Base-by-base conservation (phyloP, 805 yeast genomes). In the Metschnikowia henanensis region DNA sequence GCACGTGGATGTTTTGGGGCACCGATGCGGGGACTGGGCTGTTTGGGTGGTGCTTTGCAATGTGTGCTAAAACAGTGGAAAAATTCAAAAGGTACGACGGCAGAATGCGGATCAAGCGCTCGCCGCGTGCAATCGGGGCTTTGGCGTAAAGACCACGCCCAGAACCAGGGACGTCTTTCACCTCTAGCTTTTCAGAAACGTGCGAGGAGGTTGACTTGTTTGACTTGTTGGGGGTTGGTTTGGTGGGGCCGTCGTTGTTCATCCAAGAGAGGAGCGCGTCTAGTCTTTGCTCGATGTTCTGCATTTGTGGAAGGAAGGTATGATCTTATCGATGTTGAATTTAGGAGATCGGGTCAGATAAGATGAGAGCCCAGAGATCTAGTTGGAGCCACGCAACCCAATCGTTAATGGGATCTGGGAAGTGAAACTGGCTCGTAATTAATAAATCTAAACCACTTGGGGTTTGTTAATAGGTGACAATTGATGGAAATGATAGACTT, bases 131-230 rank as follows among this genome's bases (percentile, higher is more conserved):
- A n/a, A 88, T 55, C 2, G 45, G 38, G 0, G 58, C 57, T 3
- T 17, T 43, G 17, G 84, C 74, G 52, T 74, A 65, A 20, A 88
- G 72, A 44, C 88, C 87, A 58, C 90, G 74, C 15, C 96, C 96
- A 13, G 79, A 57, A 18, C 38, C 56, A 1, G 54, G 52, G 10
- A 73, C 66, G 23, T 76, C 74, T 10, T 53, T 57, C 6, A 83
- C 72, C 2, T 53, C 53, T 6, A 81, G 56, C 28, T 66, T 70
- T 0, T 67, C 55, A 2, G 79, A 68, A 3, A 81, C 58, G 20
- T 48, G 35, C 12, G 46, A 43, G 13, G 46, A 43, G 13, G 6
- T 9, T 2, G 46, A 23, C 29, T 43, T 43, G 34, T 41, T 25
- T 5, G 38, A 35, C 8, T 8, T 15, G 4, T 36, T 20, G 15